phyloP scores from a whole-genome alignment of 352 stramenopile species.

The Peronospora destructor region DNA sequence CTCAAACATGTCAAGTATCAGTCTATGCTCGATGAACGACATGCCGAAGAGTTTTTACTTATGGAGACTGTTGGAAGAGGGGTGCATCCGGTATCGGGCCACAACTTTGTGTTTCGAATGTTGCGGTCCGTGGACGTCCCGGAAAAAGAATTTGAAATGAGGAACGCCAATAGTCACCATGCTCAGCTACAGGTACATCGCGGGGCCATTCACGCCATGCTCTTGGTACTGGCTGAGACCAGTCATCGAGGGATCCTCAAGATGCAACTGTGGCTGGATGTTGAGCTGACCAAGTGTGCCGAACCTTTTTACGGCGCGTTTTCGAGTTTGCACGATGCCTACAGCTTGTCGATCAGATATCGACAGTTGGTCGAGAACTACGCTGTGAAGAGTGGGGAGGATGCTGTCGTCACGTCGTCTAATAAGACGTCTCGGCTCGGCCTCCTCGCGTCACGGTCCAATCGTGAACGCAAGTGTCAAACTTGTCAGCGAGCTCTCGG shows the following conservation, averaged over 20 bases:
- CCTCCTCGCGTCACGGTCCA: constrained; percentile 28
- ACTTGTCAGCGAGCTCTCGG: constrained; percentile 54
- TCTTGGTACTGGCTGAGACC: constrained; percentile 56
- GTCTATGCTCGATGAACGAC: constrained; percentile 44
- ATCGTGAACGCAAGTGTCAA: constrained; percentile 51
- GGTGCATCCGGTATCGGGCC: constrained; percentile 31
- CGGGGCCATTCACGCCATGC: constrained; percentile 50
- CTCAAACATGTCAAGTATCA: constrained; percentile 77
- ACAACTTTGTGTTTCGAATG: constrained; percentile 61
- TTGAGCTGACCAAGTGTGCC: constrained; percentile 44
- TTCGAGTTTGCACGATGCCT: constrained; percentile 59
- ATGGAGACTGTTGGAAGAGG: constrained; percentile 50
- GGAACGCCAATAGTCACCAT: constrained; percentile 37
- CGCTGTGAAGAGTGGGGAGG: constrained; percentile 28
- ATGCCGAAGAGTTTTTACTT: constrained; percentile 59
- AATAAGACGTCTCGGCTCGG: constrained; percentile 26
- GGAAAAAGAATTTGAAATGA: constrained; percentile 39
- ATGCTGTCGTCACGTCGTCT: constrained; percentile 20
- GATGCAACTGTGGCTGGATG: constrained; percentile 69
- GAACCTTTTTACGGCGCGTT: constrained; percentile 53
- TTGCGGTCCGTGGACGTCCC: constrained; percentile 46
- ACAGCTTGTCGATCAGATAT: constrained; percentile 58
- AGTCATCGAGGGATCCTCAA: constrained; percentile 46
- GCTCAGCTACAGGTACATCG: constrained; percentile 42
- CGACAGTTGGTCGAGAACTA: constrained; percentile 51